phyloP scores from a whole-genome alignment of 768 basidiomycete species.

The Hypholoma fasciculare region DNA sequence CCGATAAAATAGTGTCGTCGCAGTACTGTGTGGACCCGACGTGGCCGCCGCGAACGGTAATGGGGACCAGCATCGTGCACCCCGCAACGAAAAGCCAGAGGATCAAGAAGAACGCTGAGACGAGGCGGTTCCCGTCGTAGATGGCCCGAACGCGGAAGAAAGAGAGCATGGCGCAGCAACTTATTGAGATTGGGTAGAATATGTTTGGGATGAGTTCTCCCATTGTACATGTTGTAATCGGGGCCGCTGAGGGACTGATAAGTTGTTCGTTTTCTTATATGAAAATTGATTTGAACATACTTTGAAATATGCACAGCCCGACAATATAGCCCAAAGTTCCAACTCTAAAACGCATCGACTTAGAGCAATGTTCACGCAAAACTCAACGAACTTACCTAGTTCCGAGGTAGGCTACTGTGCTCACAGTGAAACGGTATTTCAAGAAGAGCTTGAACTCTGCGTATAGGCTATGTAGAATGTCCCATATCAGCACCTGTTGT shows the following conservation, averaged over 20 bases:
- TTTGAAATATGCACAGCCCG: neutral
- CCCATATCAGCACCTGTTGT: neutral
- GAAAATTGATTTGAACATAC: neutral
- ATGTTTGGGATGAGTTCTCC: neutral
- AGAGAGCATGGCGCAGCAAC: neutral
- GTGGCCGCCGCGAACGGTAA: neutral
- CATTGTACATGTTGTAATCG: neutral
- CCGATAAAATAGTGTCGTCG: neutral
- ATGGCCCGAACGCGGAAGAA: slow-evolving; percentile 6
- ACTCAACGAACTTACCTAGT: neutral
- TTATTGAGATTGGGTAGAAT: neutral
- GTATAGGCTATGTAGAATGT: neutral
- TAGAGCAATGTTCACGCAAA: neutral
- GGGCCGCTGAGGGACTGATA: neutral
- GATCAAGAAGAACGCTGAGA: neutral
- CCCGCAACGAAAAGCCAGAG: slow-evolving; percentile 2
- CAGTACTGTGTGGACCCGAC: neutral
- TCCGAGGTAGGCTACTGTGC: neutral
- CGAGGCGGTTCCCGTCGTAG: neutral
- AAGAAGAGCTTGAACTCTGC: neutral
- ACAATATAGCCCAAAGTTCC: neutral
- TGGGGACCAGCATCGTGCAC: neutral
- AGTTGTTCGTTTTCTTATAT: neutral
- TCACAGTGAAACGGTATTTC: neutral
- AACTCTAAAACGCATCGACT: neutral